Evolutionary conservation across 139 green algal species (phyloP).

Genomic region (Eudorina sp.): DNA sequence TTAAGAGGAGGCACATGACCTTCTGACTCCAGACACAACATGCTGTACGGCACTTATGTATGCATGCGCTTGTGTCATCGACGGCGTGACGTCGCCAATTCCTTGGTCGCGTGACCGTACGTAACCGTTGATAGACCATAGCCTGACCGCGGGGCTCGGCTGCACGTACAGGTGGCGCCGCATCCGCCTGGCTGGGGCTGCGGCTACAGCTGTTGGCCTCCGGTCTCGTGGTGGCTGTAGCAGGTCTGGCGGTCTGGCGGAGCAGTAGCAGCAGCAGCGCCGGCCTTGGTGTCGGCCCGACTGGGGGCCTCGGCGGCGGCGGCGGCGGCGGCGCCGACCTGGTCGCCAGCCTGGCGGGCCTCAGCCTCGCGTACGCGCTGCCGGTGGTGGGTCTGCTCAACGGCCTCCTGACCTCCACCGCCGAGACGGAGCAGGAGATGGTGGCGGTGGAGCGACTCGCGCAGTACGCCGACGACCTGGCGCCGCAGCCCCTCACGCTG

Average conservation of each 20-base stretch:
- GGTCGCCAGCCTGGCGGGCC: constrained; percentile 71
- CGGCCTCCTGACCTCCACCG: constrained; percentile 75
- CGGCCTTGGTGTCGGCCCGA: neutral
- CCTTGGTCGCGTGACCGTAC: too few relatives aligned
- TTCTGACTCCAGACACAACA: too few relatives aligned
- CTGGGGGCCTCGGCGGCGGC: neutral
- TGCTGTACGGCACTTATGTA: too few relatives aligned
- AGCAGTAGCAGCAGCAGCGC: neutral
- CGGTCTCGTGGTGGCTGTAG: constrained; percentile 72
- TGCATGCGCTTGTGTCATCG: too few relatives aligned
- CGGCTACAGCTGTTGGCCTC: constrained; percentile 88
- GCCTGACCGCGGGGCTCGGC: too few relatives aligned
- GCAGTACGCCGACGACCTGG: constrained; percentile 4
- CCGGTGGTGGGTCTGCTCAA: constrained; percentile 86
- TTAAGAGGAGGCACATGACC: too few relatives aligned
- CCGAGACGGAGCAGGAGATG: constrained; percentile 89
- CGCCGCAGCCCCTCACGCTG: constrained; percentile 22
- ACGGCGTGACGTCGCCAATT: too few relatives aligned
- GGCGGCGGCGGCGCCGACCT: neutral
- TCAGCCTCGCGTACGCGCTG: constrained; percentile 86
- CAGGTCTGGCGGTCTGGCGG: constrained; percentile 59
- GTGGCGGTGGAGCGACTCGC: constrained; percentile 85
- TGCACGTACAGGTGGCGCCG: constrained; percentile 53
- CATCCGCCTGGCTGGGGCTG: constrained; percentile 80
- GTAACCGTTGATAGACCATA: too few relatives aligned